Percentiles rank a stretch among this genome's conserved stretches.
Evolutionary conservation across 176 grass and related monocot genomes (phyloP).

Genomic region (Oryza officinalis): DNA sequence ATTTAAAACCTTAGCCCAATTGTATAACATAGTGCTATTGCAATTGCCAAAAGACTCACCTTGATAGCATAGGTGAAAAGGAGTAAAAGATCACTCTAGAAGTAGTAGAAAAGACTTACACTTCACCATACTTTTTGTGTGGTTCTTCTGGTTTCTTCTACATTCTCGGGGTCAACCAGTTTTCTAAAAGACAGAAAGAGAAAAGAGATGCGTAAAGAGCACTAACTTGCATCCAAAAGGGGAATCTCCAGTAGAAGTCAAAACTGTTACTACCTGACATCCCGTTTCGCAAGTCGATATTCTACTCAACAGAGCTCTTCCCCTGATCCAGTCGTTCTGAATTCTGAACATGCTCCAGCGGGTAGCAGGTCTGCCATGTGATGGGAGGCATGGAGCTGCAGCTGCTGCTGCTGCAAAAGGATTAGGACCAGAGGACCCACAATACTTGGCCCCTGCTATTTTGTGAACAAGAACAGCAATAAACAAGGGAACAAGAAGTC

Average conservation of each 20-base stretch:
- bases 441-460: slow-evolving; percentile 33
- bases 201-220: not conserved
- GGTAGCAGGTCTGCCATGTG: slow-evolving; percentile 39
- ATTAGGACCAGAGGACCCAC: slow-evolving; percentile 39
- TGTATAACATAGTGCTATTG: slow-evolving; percentile 1
- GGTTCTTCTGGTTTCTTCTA: slow-evolving; percentile 7
- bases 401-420: slow-evolving; percentile 19
- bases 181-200: slow-evolving; percentile 11
- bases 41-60: slow-evolving; percentile 8
- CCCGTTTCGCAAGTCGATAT: slow-evolving; percentile 42
- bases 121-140: not conserved
- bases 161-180: slow-evolving; percentile 33
- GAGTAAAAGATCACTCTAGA: not conserved
- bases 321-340: slow-evolving; percentile 41
- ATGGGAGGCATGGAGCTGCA: slow-evolving; percentile 22
- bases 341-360: slow-evolving; percentile 39
- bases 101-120: not conserved
- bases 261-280: slow-evolving; percentile 36
- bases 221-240: not conserved
- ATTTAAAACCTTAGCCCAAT: not conserved
- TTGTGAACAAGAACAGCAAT: slow-evolving; percentile 37
- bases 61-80: slow-evolving; percentile 19
- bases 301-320: slow-evolving; percentile 27
- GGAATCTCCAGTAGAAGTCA: slow-evolving; percentile 32
- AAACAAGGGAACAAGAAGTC: slow-evolving; percentile 15